phyloP scores from a whole-genome alignment of 2,329 filamentous ascomycete species.

The Aspergillus awamori region DNA sequence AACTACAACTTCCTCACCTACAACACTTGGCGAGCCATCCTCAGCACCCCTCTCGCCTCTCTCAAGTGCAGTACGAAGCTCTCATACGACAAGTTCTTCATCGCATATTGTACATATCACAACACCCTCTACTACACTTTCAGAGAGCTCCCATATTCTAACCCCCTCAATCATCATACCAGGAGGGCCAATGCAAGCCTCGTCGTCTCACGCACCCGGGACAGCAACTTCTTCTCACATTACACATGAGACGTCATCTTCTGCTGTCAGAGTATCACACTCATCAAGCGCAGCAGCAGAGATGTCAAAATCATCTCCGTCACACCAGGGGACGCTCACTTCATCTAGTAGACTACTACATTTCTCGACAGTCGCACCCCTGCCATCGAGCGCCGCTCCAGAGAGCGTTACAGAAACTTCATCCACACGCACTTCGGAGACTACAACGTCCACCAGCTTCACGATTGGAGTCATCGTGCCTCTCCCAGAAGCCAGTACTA shows the following conservation, averaged over 20 bases:
- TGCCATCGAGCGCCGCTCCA: background rate
- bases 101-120: background rate
- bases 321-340: background rate
- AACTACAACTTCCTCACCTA: too few species aligned
- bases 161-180: background rate
- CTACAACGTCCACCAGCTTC: background rate
- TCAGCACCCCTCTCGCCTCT: background rate
- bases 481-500: background rate
- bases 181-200: background rate
- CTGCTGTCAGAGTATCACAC: background rate
- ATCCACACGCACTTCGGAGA: background rate
- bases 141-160: background rate
- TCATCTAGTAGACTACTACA: background rate
- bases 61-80: background rate
- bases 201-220: background rate
- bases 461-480: background rate
- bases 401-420: background rate
- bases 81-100: background rate
- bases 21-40: background rate
- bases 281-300: background rate
- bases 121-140: background rate
- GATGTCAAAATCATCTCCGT: background rate
- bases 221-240: conserved; percentile 1
- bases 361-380: background rate
- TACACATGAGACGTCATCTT: background rate